Percentiles rank a stretch among this genome's conserved stretches.
These are phyloP conservation scores for Fusarium proliferatum DNA, from an alignment of 2,329 filamentous ascomycete species.

Conservation along the genomic window DNA sequence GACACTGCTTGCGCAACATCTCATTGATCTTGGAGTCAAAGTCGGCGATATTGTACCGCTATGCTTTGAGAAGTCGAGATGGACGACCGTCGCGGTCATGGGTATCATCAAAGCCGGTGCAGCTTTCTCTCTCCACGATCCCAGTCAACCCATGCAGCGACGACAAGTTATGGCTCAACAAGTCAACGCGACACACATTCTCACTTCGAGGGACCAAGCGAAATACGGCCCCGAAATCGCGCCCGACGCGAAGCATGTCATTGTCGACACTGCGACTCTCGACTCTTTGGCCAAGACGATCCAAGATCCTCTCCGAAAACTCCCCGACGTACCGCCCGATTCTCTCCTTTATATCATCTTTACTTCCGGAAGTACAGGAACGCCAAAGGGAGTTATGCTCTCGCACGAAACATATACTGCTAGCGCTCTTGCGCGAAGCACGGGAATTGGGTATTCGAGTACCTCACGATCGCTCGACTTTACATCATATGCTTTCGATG, in stretches of 20 bases:
- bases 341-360: constrained; percentile 68
- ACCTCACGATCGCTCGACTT: constrained; percentile 59
- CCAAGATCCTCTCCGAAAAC: constrained; percentile 24
- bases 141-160: constrained; percentile 40
- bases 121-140: constrained; percentile 49
- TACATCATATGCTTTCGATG: constrained; percentile 65
- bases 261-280: constrained; percentile 28
- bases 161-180: constrained; percentile 40
- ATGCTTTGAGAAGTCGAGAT: constrained; percentile 49
- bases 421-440: constrained; percentile 44
- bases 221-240: constrained; percentile 33
- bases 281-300: constrained; percentile 26
- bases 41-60: constrained; percentile 45
- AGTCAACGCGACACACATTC: constrained; percentile 33
- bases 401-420: constrained; percentile 60
- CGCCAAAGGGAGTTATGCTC: constrained; percentile 70
- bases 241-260: constrained; percentile 30
- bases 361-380: constrained; percentile 73
- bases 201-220: constrained; percentile 35
- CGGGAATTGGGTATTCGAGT: constrained; percentile 54
- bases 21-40: constrained; percentile 38
- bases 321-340: constrained; percentile 55
- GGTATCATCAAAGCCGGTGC: constrained; percentile 50
- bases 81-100: constrained; percentile 47
- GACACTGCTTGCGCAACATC: constrained; percentile 40